Percentiles rank a stretch among this genome's conserved stretches.
Conservation (phyloP, 768 basidiomycete species). For the Kwoniella dejecticola region DNA sequence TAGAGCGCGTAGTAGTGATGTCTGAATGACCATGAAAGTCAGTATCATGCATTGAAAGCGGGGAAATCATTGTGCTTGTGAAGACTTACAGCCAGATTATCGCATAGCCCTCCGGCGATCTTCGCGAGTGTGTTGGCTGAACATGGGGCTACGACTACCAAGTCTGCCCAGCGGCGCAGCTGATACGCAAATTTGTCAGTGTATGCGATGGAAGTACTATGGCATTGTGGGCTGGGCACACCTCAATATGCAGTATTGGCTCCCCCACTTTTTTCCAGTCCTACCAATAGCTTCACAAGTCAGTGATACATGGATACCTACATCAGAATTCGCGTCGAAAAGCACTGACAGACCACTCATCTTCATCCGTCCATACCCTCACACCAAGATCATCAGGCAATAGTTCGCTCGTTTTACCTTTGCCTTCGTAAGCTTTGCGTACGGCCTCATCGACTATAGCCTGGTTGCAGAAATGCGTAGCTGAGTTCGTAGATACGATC, state of each 20-base stretch:
- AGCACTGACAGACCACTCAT: conserved; percentile 83
- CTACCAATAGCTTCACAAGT: conserved; percentile 57
- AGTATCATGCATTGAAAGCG: neutral
- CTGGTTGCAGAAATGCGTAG: conserved; percentile 72
- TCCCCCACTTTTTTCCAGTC: conserved; percentile 75
- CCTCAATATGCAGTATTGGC: conserved; percentile 93
- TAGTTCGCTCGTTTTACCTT: neutral
- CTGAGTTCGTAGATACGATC: conserved; percentile 76
- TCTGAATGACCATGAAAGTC: conserved; percentile 38
- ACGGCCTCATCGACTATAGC: conserved; percentile 33
- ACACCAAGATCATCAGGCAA: conserved; percentile 57
- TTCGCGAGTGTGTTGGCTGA: conserved; percentile 96
- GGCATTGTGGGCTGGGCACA: conserved; percentile 49
- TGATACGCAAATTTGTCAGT: conserved; percentile 17
- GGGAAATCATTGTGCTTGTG: neutral
- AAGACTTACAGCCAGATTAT: conserved; percentile 69
- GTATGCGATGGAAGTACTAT: neutral
- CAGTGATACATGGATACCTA: neutral
- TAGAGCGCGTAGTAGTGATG: conserved; percentile 75
- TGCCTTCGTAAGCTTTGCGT: neutral
- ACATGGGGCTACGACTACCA: conserved; percentile 92
- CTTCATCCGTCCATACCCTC: conserved; percentile 81
- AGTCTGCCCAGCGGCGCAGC: conserved; percentile 78
- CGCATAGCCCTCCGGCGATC: conserved; percentile 82
- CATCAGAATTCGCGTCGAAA: neutral